phyloP scores from a whole-genome alignment of 2,329 filamentous ascomycete species.

The Aspergillus pseudoterreus region DNA sequence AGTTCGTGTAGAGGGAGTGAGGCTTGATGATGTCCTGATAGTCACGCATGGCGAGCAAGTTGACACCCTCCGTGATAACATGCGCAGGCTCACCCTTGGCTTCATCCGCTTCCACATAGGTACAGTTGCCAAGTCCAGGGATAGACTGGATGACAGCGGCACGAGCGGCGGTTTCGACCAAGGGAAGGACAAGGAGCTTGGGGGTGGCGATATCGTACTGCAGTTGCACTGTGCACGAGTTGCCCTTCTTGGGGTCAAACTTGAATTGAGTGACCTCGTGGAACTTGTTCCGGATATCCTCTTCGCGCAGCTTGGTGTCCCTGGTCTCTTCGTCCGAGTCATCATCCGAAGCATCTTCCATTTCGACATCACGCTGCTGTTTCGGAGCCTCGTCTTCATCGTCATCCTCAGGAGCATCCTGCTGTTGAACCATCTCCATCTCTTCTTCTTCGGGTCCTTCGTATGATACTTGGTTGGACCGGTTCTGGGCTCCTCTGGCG shows the following conservation, averaged over 20 bases:
- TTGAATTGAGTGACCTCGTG: constrained; percentile 70
- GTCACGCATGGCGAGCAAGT: constrained; percentile 84
- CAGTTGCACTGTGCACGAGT: constrained; percentile 75
- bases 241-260: constrained; percentile 71
- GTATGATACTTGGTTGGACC: constrained; percentile 79
- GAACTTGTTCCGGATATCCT: constrained; percentile 61
- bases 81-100: constrained; percentile 47
- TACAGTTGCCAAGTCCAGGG: constrained; percentile 68
- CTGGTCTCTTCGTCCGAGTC: constrained; percentile 42
- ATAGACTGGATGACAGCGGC: constrained; percentile 85
- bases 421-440: constrained; percentile 67
- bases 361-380: constrained; percentile 32
- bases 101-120: constrained; percentile 59
- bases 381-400: constrained; percentile 45
- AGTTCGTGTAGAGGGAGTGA: constrained; percentile 84
- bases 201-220: constrained; percentile 76
- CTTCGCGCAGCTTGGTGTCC: constrained; percentile 53
- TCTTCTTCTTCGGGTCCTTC: constrained; percentile 92
- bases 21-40: constrained; percentile 83
- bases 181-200: constrained; percentile 88
- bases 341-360: constrained; percentile 31
- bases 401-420: constrained; percentile 55
- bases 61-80: constrained; percentile 79
- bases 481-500: constrained; percentile 63
- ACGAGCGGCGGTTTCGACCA: constrained; percentile 77